A percentile compares a stretch with the other conserved stretches of the same genome.
phyloP scores from a whole-genome alignment of 129 eudicot species.

The Chrysanthemum lavandulifolium region DNA sequence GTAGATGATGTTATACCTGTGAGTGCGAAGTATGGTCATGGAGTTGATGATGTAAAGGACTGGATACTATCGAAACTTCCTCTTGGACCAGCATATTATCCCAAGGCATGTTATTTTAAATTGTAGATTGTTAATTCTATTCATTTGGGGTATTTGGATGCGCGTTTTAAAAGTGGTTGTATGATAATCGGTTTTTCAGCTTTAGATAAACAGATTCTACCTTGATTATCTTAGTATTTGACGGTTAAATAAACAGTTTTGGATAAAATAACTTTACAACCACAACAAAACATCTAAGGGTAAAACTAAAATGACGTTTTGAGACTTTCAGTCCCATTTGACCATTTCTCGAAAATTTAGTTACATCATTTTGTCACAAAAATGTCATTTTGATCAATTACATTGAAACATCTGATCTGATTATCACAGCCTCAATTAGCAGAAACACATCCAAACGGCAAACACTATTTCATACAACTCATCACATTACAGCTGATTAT shows the following conservation, averaged over 20 bases:
- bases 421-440: background rate
- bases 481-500: background rate
- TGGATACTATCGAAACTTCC: conserved; percentile 99
- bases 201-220: background rate
- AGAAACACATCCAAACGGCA: background rate
- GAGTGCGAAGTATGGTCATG: conserved; percentile 98
- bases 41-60: conserved; percentile 94
- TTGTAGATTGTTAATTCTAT: background rate
- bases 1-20: conserved; percentile 98
- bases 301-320: background rate
- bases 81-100: conserved; percentile 79
- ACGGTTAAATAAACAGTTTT: background rate
- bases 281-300: background rate
- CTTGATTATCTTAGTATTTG: background rate
- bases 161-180: background rate
- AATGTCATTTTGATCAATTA: background rate
- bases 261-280: background rate
- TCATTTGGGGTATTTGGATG: background rate
- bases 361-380: background rate
- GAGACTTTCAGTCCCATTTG: background rate
- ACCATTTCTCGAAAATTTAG: background rate
- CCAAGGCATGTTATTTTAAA: conserved; percentile 58
- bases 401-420: background rate
- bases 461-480: background rate
- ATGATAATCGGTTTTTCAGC: background rate